phyloP scores from a whole-genome alignment of 2,329 filamentous ascomycete species.

The Xylariaceae sp. region DNA sequence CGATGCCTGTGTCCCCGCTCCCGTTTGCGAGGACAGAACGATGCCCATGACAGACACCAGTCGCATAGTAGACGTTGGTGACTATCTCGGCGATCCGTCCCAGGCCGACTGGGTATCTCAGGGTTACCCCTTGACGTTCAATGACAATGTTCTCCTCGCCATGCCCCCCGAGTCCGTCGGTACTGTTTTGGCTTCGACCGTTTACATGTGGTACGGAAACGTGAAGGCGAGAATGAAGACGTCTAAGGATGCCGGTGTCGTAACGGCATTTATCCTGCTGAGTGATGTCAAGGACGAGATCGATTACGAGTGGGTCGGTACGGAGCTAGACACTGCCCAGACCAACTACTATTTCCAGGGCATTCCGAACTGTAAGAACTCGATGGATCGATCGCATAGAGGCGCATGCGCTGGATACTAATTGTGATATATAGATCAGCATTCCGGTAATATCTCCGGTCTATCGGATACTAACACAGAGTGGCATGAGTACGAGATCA shows the following conservation, averaged over 20 bases:
- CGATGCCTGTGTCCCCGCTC: constrained; percentile 78
- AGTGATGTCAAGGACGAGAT: constrained; percentile 97
- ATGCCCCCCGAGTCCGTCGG: constrained; percentile 84
- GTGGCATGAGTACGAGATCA: constrained; percentile 86
- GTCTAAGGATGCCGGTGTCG: constrained; percentile 76
- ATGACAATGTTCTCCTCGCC: constrained; percentile 72
- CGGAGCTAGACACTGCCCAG: constrained; percentile 70
- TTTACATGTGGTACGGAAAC: constrained; percentile 97
- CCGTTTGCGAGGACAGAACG: constrained; percentile 69
- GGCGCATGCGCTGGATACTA: constrained; percentile 7
- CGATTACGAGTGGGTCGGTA: constrained; percentile 91
- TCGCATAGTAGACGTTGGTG: constrained; percentile 62
- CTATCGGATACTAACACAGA: constrained; percentile 66
- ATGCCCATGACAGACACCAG: constrained; percentile 71
- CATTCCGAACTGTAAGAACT: constrained; percentile 75
- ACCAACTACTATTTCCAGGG: constrained; percentile 98
- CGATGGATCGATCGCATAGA: not conserved
- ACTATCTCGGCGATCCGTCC: constrained; percentile 80
- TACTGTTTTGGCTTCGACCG: constrained; percentile 75
- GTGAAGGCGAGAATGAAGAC: constrained; percentile 82
- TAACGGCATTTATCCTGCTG: constrained; percentile 95
- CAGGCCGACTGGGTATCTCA: constrained; percentile 84
- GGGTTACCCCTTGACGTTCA: constrained; percentile 64
- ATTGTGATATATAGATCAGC: constrained; percentile 54
- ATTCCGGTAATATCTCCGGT: constrained; percentile 63